Conservation (phyloP, 495 filamentous ascomycete species). For the Podospora pseudoanserina region DNA sequence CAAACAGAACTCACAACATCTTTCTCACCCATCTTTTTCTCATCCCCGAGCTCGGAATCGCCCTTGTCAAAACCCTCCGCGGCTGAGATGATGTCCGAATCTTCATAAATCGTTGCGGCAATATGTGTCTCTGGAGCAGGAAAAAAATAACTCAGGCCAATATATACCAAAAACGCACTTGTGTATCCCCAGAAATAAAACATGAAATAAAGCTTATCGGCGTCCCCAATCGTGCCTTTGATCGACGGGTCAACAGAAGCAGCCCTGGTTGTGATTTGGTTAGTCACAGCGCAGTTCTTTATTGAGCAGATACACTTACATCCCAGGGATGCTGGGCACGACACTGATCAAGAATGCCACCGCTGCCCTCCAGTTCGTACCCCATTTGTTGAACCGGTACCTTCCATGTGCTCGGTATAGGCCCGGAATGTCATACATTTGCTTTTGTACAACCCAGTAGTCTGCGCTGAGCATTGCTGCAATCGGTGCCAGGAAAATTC, state of each 20-base stretch:
- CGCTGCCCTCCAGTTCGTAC: constrained; percentile 44
- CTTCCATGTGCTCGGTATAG: constrained; percentile 38
- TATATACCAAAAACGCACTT: constrained; percentile 36
- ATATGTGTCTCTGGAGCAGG: constrained; percentile 36
- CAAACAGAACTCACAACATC: too few relatives aligned
- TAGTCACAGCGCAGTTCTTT: not conserved
- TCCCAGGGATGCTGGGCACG: constrained; percentile 39
- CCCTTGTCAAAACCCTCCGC: constrained; percentile 15
- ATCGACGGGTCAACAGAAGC: constrained; percentile 26
- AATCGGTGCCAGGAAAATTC: constrained; percentile 47
- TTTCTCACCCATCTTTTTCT: constrained; percentile 15
- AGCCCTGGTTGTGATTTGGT: constrained; percentile 20
- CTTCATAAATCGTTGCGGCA: constrained; percentile 24
- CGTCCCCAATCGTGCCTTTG: constrained; percentile 22
- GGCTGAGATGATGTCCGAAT: constrained; percentile 24
- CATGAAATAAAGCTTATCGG: constrained; percentile 36
- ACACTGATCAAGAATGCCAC: constrained; percentile 40
- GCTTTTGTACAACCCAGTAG: constrained; percentile 47
- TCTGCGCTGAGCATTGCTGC: constrained; percentile 48
- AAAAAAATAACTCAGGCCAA: constrained; percentile 33
- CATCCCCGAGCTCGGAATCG: constrained; percentile 22
- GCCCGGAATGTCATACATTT: constrained; percentile 43
- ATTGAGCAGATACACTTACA: constrained; percentile 25
- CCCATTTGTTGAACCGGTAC: constrained; percentile 35
- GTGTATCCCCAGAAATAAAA: constrained; percentile 42